Conservation (phyloP, 345 rosid species). For the Gossypioides kirkii region DNA sequence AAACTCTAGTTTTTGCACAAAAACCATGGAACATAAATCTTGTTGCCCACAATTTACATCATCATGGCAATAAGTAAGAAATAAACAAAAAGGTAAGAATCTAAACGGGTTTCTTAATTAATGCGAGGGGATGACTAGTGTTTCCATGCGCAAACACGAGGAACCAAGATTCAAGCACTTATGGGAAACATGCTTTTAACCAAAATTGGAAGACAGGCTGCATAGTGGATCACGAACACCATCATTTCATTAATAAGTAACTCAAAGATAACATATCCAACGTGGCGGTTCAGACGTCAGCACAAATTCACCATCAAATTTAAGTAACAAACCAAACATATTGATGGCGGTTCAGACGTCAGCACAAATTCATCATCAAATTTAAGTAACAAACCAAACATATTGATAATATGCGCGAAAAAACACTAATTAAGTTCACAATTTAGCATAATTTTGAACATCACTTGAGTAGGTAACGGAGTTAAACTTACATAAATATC, state of each 20-base stretch:
- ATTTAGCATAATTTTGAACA: constrained; percentile 6
- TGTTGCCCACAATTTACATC: not conserved
- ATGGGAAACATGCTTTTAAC: not conserved
- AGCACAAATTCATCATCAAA: not conserved
- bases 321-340: not conserved
- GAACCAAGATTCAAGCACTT: not conserved
- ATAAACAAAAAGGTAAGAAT: not conserved
- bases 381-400: not conserved
- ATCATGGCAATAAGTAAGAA: not conserved
- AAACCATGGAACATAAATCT: not conserved
- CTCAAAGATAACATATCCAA: not conserved
- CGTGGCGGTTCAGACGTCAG: not conserved
- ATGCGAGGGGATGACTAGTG: not conserved
- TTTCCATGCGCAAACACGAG: not conserved
- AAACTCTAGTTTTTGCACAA: not conserved
- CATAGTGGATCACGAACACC: not conserved
- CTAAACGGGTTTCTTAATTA: not conserved
- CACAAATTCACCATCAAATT: not conserved
- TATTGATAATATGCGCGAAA: not conserved
- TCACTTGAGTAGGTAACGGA: not conserved
- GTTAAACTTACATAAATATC: constrained; percentile 80
- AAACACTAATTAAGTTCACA: not conserved
- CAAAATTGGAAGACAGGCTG: not conserved
- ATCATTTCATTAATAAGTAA: not conserved
- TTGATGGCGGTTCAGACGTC: not conserved